Base-by-base conservation (phyloP, 2,329 filamentous ascomycete genomes). In the Diplocarpon rosae region DNA sequence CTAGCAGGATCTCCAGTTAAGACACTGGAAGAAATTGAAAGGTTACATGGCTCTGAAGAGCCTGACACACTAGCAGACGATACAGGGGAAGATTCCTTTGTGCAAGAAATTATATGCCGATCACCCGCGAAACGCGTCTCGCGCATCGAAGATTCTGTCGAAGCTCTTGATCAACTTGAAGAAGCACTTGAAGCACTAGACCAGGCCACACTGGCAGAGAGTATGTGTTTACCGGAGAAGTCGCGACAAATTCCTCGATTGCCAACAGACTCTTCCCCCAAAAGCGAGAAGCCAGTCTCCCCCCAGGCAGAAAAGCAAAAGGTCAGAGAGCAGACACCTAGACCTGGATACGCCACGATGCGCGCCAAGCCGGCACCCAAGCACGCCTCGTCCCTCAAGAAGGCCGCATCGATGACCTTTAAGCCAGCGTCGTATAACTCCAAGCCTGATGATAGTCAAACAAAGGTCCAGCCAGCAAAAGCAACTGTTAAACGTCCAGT, bases 141-240 rank as follows among this genome's bases (percentile, higher is more conserved):
- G 20, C 71, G 75, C 14, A 80, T 81, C 39, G 78, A 81, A 56
- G 77, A 80, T 56, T 80, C 76, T 1, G 63, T 81, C 8, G 76
- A 78, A 57, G 76, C 75, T 50, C 65, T 81, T 15, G 78, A 81
- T 55, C 66, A 68, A 48, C 65, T 81, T 13, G 76, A 81, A 52
- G 77, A 81, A 28, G 68, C 78, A 39, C 65, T 80, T 9, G 76
- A 81, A 52, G 58, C 59, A 37, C 35, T 61, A 11, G 43, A 55
- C 37, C 48, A 61, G 47, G 56, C 54, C 24, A 53, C 56, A 10
- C 40, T 52, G 28, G 54, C 52, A 17, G 53, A 58, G 34, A 46
- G 46, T 16, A 53, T 60, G 5, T 39, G 52, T 27, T 51, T 53
- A 7, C 39, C 52, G 5, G 43, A 52, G 35, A 56, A 52, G 37